phyloP scores from a whole-genome alignment of 768 basidiomycete species.

The Trametes cubensis region DNA sequence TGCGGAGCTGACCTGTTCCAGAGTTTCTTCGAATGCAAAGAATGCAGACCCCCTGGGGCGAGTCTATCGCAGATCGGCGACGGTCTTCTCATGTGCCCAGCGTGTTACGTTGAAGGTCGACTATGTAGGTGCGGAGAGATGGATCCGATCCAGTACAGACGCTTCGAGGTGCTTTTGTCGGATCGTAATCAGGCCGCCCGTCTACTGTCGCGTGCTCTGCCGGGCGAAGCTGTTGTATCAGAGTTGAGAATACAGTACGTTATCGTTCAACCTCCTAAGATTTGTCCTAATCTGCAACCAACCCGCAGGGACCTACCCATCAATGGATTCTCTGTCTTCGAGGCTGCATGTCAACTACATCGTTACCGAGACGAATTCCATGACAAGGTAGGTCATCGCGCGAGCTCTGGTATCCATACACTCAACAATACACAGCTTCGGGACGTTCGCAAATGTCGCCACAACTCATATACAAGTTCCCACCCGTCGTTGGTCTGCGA shows the following conservation, averaged over 20 bases:
- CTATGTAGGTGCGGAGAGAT: constrained; percentile 66
- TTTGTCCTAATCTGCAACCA: not conserved
- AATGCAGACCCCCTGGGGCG: constrained; percentile 37
- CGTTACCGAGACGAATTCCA: too few species aligned
- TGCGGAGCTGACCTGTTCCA: constrained; percentile 83
- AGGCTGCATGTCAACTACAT: constrained; percentile 13
- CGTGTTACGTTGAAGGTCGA: constrained; percentile 79
- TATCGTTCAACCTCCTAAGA: not conserved
- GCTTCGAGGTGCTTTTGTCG: constrained; percentile 48
- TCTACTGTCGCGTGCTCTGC: constrained; percentile 23
- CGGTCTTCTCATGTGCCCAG: constrained; percentile 61
- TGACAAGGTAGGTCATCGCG: too few species aligned
- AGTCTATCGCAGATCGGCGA: constrained; percentile 36
- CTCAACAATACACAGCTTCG: too few species aligned
- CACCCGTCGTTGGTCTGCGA: constrained; percentile 12
- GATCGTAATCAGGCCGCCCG: constrained; percentile 45
- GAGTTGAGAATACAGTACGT: not conserved
- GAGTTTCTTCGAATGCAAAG: constrained; percentile 72
- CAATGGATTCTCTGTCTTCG: constrained; percentile 20
- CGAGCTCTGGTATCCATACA: too few species aligned
- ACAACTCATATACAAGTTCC: not conserved
- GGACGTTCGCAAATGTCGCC: not conserved
- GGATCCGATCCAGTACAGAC: constrained; percentile 60
- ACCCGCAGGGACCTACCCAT: not conserved
- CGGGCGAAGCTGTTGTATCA: not conserved